phyloP scores from a whole-genome alignment of 2,329 filamentous ascomycete species.

The Hansfordia pulvinata region DNA sequence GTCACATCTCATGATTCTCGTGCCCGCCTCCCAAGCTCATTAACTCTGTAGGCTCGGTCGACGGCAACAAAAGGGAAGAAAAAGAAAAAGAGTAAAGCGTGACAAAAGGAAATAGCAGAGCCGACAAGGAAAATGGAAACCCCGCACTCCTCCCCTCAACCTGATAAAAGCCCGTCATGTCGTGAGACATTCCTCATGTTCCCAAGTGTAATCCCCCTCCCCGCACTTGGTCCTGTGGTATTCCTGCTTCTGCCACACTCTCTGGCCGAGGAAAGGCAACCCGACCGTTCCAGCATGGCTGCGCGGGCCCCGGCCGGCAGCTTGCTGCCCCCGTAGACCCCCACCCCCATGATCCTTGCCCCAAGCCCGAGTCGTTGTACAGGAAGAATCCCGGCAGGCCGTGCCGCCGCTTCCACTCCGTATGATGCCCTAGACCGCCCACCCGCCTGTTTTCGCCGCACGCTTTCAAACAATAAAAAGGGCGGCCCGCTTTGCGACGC shows the following conservation, averaged over 20 bases:
- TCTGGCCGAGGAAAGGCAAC: too few species aligned
- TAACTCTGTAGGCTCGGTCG: too few species aligned
- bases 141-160: conserved; percentile 7
- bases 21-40: too few species aligned
- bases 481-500: conserved; percentile 1
- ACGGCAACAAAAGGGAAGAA: conserved; percentile 3
- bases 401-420: too few species aligned
- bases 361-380: conserved; percentile 14
- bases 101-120: too few species aligned
- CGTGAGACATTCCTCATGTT: conserved; percentile 16
- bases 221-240: conserved; percentile 7
- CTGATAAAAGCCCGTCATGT: conserved; percentile 12
- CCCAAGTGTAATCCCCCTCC: conserved; percentile 6
- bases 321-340: too few species aligned
- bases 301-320: too few species aligned
- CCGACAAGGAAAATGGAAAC: too few species aligned
- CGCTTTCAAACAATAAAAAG: conserved; percentile 5
- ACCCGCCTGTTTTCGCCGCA: conserved; percentile 18
- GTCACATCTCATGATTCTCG: conserved; percentile 2
- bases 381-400: conserved; percentile 16
- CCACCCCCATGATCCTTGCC: conserved; percentile 5
- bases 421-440: conserved; percentile 6
- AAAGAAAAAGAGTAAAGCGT: conserved; percentile 2
- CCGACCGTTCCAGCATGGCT: too few species aligned
- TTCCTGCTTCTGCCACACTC: conserved; percentile 7